A percentile compares a stretch with the other conserved stretches of the same genome.
phyloP scores from a whole-genome alignment of 2,329 filamentous ascomycete genomes.

The Madurella mycetomatis region DNA sequence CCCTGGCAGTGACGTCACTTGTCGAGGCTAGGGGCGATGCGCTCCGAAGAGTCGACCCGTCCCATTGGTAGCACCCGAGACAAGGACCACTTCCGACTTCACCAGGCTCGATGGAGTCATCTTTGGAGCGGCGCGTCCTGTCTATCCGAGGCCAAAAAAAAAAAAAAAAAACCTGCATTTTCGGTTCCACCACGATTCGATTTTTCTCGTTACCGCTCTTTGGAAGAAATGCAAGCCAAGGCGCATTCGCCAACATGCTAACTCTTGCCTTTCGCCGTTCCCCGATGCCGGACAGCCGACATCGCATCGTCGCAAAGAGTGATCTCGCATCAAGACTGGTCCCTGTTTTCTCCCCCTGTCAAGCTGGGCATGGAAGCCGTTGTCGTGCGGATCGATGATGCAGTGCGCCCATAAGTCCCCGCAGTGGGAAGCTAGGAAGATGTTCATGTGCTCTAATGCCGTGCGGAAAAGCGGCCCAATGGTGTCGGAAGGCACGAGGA shows the following conservation, averaged over 20 bases:
- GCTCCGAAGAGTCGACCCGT: slow-evolving; percentile 3
- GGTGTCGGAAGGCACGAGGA: background rate
- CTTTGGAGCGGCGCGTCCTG: background rate
- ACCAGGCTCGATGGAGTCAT: background rate
- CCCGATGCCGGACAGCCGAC: background rate
- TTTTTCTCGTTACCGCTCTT: no score
- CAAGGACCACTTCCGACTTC: background rate
- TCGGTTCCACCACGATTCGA: no score
- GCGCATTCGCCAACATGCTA: no score
- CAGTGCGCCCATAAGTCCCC: background rate
- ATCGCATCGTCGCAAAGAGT: background rate
- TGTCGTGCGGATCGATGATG: slow-evolving; percentile 3
- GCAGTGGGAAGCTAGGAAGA: background rate
- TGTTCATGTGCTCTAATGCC: background rate
- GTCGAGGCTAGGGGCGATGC: background rate
- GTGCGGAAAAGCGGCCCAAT: background rate
- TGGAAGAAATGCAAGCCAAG: no score
- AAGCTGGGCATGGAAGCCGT: background rate
- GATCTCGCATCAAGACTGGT: background rate
- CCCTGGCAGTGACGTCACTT: slow-evolving; percentile 5
- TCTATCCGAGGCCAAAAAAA: background rate
- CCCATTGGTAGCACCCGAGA: slow-evolving; percentile 9
- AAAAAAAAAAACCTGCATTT: no score
- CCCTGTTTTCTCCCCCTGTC: background rate
- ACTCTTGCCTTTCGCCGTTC: no score